Conservation (phyloP, 169 alveolate species). For the Besnoitia besnoiti region DNA sequence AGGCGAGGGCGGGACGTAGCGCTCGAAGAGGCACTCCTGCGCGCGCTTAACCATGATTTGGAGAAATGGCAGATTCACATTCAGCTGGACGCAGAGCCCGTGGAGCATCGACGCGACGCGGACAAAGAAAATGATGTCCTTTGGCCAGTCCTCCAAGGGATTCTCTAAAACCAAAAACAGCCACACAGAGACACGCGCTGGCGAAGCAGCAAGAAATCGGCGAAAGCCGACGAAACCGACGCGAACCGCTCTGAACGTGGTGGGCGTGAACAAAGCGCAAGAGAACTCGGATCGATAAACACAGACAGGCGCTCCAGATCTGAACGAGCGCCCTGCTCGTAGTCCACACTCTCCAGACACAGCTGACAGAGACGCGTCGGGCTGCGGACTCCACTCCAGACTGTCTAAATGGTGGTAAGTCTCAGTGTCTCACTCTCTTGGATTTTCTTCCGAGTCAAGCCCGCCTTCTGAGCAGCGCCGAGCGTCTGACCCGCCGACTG, state of each 20-base stretch:
- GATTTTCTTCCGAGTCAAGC: constrained; percentile 45
- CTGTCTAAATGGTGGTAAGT: not conserved
- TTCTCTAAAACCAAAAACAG: constrained; percentile 60
- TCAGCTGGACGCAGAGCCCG: constrained; percentile 82
- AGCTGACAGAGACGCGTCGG: no score
- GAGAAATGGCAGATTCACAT: constrained; percentile 79
- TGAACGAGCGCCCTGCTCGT: no score
- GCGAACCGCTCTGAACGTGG: not conserved
- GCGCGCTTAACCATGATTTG: constrained; percentile 82
- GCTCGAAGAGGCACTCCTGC: constrained; percentile 66
- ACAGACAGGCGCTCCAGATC: no score
- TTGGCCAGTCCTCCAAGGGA: constrained; percentile 85
- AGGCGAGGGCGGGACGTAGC: constrained; percentile 68
- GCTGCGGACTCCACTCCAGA: no score
- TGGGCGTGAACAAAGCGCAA: not conserved
- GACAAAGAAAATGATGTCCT: constrained; percentile 81
- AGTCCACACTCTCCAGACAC: no score
- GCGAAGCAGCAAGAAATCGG: not conserved
- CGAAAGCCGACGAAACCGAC: not conserved
- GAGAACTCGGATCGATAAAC: no score
- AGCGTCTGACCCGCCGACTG: constrained; percentile 59
- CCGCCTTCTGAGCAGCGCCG: constrained; percentile 65
- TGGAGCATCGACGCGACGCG: constrained; percentile 84
- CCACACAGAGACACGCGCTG: not conserved
- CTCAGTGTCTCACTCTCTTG: constrained; percentile 46